These are phyloP conservation scores for Phytopythium cucurbitacearum DNA, from an alignment of 352 stramenopile species.

Conservation along the genomic window DNA sequence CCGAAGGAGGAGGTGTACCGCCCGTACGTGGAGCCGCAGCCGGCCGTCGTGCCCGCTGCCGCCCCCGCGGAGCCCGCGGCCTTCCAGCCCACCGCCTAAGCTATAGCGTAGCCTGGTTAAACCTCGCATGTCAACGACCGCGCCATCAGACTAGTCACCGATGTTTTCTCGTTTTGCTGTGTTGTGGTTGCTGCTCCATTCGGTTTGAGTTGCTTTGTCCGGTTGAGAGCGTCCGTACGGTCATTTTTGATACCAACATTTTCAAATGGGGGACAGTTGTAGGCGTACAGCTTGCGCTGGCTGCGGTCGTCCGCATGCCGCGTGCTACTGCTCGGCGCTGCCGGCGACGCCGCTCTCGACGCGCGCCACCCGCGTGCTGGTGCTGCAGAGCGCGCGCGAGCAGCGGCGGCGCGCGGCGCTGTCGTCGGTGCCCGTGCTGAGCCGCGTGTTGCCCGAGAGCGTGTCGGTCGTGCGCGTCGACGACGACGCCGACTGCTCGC, in stretches of 20 bases:
- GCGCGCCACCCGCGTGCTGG: constrained; percentile 35
- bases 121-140: too few species aligned
- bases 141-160: too few species aligned
- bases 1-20: constrained; percentile 95
- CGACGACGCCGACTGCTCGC: constrained; percentile 19
- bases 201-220: too few species aligned
- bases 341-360: constrained; percentile 20
- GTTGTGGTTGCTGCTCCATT: too few species aligned
- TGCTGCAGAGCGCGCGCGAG: constrained; percentile 64
- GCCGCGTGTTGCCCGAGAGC: constrained; percentile 28
- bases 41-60: constrained; percentile 37
- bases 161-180: too few species aligned
- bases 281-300: constrained; percentile 33
- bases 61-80: constrained; percentile 20
- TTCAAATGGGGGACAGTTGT: too few species aligned
- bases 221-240: too few species aligned
- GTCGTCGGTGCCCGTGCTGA: constrained; percentile 64
- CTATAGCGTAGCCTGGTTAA: constrained; percentile 5
- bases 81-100: constrained; percentile 56
- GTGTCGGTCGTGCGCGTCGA: constrained; percentile 35
- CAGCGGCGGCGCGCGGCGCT: constrained; percentile 47
- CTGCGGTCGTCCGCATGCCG: constrained; percentile 35
- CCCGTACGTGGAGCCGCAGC: constrained; percentile 75
- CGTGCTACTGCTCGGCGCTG: constrained; percentile 59
- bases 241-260: too few species aligned